Base-by-base conservation (phyloP, 202 grass and related monocot genomes). In the Saccharum hybrid region DNA sequence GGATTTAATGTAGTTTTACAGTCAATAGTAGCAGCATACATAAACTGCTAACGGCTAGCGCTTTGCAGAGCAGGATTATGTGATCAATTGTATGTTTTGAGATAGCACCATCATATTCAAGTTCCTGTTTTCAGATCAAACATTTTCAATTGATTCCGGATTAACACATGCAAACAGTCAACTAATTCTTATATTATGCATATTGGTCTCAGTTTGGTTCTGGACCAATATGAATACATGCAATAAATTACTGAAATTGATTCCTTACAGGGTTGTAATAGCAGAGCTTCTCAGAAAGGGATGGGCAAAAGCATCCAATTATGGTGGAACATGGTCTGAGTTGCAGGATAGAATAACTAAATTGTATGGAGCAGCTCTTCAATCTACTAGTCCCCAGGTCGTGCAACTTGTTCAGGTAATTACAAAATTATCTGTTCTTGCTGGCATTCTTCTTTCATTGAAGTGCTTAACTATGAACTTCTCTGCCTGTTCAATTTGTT, bases 341-440 rank as follows among this genome's bases (percentile, higher is more conserved):
- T 91, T 86, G 10, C 86, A 84, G 43, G 83, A 83, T 85, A 93
- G 84, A 88, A 83, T 95, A 85, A 83, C 68, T 82, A 72, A 81
- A 74, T 86, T 93, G 74, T 92, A 87, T 88, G 63, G 54, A 82
- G 74, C 83, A 79, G 75, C 88, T 71, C 76, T 98, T 71, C 85
- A 92, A 64, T 95, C 90, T 59, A 88, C 85, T 75, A 88, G 80
- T 86, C 88, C 48, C 71, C 76, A 78, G 69, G 85, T 98, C 57
- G 76, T 86, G 81, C 85, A 98, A 76, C 81, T 90, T 41, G 83
- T 98, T 86, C 89, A 98, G 85, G 96, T 94, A 82, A 79, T 69
- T 61, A 23, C 19, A 79, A 64, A 71, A 38, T 75, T 83, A 14
- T 56, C 42, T 63, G 81, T 88, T 40, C 15, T 39, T 31, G 56